Evolutionary conservation across 768 basidiomycete genomes (phyloP).

Genomic region (Rhizopogon roseolus): DNA sequence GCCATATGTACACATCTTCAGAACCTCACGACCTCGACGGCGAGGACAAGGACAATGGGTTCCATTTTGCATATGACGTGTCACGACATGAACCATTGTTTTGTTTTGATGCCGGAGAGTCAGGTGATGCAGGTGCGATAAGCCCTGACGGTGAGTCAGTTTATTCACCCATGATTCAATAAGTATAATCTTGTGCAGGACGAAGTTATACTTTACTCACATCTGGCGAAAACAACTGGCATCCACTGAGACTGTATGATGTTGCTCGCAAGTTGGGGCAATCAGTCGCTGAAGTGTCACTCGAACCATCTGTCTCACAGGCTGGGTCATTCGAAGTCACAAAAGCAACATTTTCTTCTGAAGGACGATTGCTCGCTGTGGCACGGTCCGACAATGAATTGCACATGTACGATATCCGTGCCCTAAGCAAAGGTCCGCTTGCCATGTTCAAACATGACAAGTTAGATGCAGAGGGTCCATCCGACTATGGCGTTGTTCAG

Average conservation of each 20-base stretch:
- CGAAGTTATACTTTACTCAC: conserved; percentile 29
- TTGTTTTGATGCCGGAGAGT: conserved; percentile 40
- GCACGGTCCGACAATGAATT: conserved; percentile 54
- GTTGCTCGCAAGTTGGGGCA: conserved; percentile 28
- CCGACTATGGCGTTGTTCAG: conserved; percentile 44
- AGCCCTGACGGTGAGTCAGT: conserved; percentile 37
- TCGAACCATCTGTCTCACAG: conserved; percentile 21
- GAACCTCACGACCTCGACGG: conserved; percentile 30
- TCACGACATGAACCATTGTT: conserved; percentile 16
- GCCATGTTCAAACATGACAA: conserved; percentile 46
- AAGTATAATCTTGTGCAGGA: conserved; percentile 2
- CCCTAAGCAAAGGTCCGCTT: conserved; percentile 40
- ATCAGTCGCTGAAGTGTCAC: conserved; percentile 24
- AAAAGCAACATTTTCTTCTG: conserved; percentile 50
- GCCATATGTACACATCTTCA: conserved; percentile 51
- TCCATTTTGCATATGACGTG: conserved; percentile 49
- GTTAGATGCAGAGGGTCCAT: conserved; percentile 20
- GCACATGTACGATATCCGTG: conserved; percentile 63
- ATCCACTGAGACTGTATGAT: conserved; percentile 50
- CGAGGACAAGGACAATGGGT: conserved; percentile 26
- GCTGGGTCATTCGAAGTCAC: conserved; percentile 40
- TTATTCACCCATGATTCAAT: not conserved
- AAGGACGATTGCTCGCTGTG: conserved; percentile 55
- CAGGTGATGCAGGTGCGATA: conserved; percentile 49
- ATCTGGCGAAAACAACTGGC: conserved; percentile 12